phyloP scores from a whole-genome alignment of 306 rosid genomes.

The barrel medic (Medicago truncatula) region MtrunA17r5.0-ANR NC_053047.1:34118501-34119000 shows the following conservation, averaged over 20 bases:
- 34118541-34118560: too few relatives aligned
- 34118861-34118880: slow-evolving; percentile 45
- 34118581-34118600: too few relatives aligned
- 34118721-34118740: background rate
- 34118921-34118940: slow-evolving; percentile 60
- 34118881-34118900: slow-evolving; percentile 50
- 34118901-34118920: slow-evolving; percentile 49
- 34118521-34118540: background rate
- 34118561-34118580: background rate
- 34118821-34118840: slow-evolving; percentile 32
- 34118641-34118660: too few relatives aligned
- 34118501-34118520: too few relatives aligned
- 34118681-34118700: background rate
- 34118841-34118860: slow-evolving; percentile 39
- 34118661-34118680: background rate
- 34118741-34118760: slow-evolving; percentile 10
- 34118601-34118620: too few relatives aligned
- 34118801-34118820: background rate
- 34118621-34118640: too few relatives aligned
- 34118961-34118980: slow-evolving; percentile 56
- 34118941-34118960: slow-evolving; percentile 73
- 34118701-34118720: background rate
- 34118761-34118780: slow-evolving; percentile 8
- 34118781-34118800: slow-evolving; percentile 29
- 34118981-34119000: slow-evolving; percentile 52